Percentiles rank a stretch among this genome's conserved stretches.
Conservation (phyloP, 345 rosid genomes). For the Brassica carinata region DNA sequence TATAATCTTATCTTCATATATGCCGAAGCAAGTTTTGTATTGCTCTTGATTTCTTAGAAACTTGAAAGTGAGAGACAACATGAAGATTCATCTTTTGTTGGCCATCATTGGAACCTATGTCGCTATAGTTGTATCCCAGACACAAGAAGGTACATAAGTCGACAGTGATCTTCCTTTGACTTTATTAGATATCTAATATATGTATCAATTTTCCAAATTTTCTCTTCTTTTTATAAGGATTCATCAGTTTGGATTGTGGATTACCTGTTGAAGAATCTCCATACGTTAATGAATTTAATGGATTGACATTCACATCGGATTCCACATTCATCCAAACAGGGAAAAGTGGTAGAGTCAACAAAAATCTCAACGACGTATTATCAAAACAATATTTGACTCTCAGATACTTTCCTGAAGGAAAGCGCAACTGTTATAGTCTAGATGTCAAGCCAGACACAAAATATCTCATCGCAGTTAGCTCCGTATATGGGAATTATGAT, state of each 20-base stretch:
- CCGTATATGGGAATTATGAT: slow-evolving; percentile 42
- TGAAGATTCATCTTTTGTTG: slow-evolving; percentile 20
- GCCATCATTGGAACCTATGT: slow-evolving; percentile 17
- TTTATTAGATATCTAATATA: not conserved
- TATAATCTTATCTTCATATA: not conserved
- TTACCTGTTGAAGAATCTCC: slow-evolving; percentile 4
- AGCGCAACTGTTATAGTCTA: slow-evolving; percentile 38
- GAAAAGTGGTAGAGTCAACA: slow-evolving; percentile 2
- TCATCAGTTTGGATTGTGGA: slow-evolving; percentile 52
- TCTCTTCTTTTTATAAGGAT: slow-evolving; percentile 24
- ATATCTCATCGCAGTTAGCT: slow-evolving; percentile 40
- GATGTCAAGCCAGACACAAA: slow-evolving; percentile 26
- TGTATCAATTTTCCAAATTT: not conserved
- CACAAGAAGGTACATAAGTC: slow-evolving; percentile 25
- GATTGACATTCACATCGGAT: slow-evolving; percentile 37
- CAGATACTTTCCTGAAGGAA: slow-evolving; percentile 44
- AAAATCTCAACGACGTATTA: not conserved
- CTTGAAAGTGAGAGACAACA: slow-evolving; percentile 3
- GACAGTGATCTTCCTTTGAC: not conserved
- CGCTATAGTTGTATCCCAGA: slow-evolving; percentile 17
- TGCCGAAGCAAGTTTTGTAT: not conserved
- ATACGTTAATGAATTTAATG: slow-evolving; percentile 20
- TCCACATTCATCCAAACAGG: slow-evolving; percentile 30
- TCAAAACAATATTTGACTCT: slow-evolving; percentile 12
- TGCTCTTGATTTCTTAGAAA: slow-evolving; percentile 7